Evolutionary conservation across 2,329 filamentous ascomycete species (phyloP).

Genomic region (Zymoseptoria tritici): DNA sequence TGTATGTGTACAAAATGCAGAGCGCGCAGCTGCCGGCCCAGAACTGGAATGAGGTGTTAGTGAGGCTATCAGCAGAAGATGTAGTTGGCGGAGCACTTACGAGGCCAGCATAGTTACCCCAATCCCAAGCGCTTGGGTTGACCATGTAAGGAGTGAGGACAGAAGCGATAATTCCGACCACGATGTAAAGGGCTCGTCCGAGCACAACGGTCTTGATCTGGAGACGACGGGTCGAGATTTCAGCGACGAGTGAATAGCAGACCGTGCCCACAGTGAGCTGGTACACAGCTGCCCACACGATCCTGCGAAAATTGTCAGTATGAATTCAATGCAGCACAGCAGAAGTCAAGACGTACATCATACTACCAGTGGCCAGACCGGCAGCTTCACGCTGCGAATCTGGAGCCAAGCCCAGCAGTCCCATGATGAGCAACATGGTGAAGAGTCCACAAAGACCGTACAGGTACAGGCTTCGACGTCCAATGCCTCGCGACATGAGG

Average conservation of each 20-base stretch:
- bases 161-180: slow-evolving; percentile 73
- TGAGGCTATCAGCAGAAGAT: background rate
- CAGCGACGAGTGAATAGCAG: slow-evolving; percentile 79
- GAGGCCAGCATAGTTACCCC: slow-evolving; percentile 80
- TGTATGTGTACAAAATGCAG: slow-evolving; percentile 75
- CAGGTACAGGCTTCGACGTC: slow-evolving; percentile 68
- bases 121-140: slow-evolving; percentile 79
- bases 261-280: slow-evolving; percentile 84
- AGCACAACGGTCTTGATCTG: slow-evolving; percentile 90
- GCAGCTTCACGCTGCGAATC: slow-evolving; percentile 50
- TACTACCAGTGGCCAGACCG: slow-evolving; percentile 70
- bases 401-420: slow-evolving; percentile 71
- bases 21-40: slow-evolving; percentile 74
- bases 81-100: background rate
- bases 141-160: slow-evolving; percentile 89
- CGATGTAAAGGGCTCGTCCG: slow-evolving; percentile 67
- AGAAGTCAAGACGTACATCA: slow-evolving; percentile 50
- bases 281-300: slow-evolving; percentile 74
- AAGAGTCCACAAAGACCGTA: slow-evolving; percentile 67
- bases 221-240: slow-evolving; percentile 72
- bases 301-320: slow-evolving; percentile 13
- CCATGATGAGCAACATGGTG: slow-evolving; percentile 71
- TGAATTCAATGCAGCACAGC: background rate
- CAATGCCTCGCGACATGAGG: slow-evolving; percentile 66
- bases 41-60: slow-evolving; percentile 32